Base-by-base conservation (phyloP, 2,329 filamentous ascomycete genomes). In the Lasiodiplodia hormozganensis region DNA sequence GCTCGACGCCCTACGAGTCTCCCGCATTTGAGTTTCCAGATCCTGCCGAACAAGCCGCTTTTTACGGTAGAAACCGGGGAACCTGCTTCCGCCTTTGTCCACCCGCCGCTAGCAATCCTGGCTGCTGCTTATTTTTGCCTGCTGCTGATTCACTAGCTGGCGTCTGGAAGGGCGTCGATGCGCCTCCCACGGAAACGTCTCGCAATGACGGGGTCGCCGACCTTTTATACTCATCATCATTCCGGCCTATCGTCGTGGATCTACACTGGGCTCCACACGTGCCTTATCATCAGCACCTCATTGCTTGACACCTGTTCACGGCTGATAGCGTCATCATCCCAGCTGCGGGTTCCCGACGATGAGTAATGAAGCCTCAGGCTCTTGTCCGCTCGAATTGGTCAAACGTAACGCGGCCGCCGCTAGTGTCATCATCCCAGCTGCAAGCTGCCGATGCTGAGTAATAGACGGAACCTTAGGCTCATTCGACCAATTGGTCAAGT, bases 91-190 rank as follows among this genome's bases (percentile, higher is more conserved):
- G 58, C 18, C 12, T 62, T 43, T 14, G 49, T 5, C 56, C 18
- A 36, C 10, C 40, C n/a, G 43, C 3, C 57, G 38, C 57, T 62
- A 62, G 23, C 25, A 16, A 43, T 31, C 23, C 43, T 28, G 28
- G 4, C 4, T n/a, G 31, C 18, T 64, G 60, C 60, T 64, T 64
- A 52, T 38, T 64, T 64, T 52, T 14, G 23, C 47, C 21, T 14
- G 14, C 60, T 64, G 60, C 60, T 64, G 60, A 64, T 64, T 64
- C 60, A 64, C 60, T 43, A 23, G 16, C 28, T 6, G 25, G 60
- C 47, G 28, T 52, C 60, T 52, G 28, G 60, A 52, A 31, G 40
- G n/a, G 2, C 43, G 11, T 6, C 8, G 58, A 36, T 11, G 43
- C 28, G 12, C 11, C 23, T 28, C 21, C 28, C 28, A 16, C 28